Evolutionary conservation across 768 basidiomycete species (phyloP), one percentile per base, ranked within the genome.

Genomic region (Botryobasidium botryosum): DNA sequence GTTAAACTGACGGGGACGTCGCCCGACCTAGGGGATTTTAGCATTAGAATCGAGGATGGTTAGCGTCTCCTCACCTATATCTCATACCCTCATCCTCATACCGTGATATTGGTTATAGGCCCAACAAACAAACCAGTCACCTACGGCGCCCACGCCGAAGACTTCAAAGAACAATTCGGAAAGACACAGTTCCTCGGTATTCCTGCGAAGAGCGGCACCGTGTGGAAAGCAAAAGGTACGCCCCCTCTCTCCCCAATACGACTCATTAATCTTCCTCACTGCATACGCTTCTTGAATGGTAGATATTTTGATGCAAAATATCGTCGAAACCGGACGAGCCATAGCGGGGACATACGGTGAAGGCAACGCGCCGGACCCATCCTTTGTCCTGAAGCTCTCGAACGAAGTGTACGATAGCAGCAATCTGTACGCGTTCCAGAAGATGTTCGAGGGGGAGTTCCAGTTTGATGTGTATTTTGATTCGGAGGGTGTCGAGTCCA

Each of bases 391-490:
- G 7, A 76, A 77, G 32, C 63, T 94, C 2, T 70, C 83, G 2
- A 78, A 94, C 53, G 79, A 85, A 39, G 64, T 74, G 6, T 69
- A 75, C 44, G 68, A 70, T 10, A 71, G 69, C 33, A 80, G 80
- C 59, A 92, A 88, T 55, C 66, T 94, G 23, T 88, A 70, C 55
- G 88, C 81, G 8, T 69, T 91, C 38, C 91, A 97, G 59, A 91
- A 88, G 57, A 66, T 67, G 4, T 87, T 81, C 49, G 78, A 85
- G 8, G 87, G 84, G 1, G 66, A 71, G 24, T 96, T 92, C 63
- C 74, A 81, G 47, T 88, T 91, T 56, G 92, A 97, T 53, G 69
- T 96, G 13, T 76, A 79, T 59, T 94, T 77, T 55, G 86, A 94
- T 53, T 79, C 80, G 46, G 73, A 61, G 24, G 84, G 78, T 53